Conservation (phyloP, 495 filamentous ascomycete genomes). For the Neurospora sp. region DNA sequence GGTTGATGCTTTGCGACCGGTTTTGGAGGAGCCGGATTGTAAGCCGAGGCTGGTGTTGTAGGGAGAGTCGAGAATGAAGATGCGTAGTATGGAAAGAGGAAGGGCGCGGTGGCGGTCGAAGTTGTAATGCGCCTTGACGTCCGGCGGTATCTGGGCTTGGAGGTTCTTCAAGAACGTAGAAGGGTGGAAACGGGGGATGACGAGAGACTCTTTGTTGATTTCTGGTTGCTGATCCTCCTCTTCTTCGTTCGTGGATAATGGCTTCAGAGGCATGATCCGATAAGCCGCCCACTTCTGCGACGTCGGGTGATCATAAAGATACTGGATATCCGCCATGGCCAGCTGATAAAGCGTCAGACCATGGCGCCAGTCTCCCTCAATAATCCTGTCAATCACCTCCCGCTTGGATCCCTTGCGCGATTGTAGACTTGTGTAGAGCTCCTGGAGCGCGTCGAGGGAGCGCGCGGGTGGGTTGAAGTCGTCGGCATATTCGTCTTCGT, state of each 20-base stretch:
- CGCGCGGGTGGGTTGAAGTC: conserved; percentile 52
- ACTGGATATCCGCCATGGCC: conserved; percentile 68
- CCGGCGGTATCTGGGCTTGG: conserved; percentile 57
- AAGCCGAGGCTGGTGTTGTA: conserved; percentile 50
- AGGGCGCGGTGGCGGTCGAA: conserved; percentile 52
- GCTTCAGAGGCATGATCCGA: conserved; percentile 37
- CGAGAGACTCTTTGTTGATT: conserved; percentile 33
- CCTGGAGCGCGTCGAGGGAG: conserved; percentile 50
- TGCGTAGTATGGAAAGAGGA: conserved; percentile 59
- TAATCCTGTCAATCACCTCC: conserved; percentile 65
- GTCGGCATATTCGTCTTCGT: conserved; percentile 36
- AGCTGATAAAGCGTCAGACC: conserved; percentile 69
- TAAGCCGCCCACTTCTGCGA: conserved; percentile 69
- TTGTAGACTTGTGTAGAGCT: conserved; percentile 47
- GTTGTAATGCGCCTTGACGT: conserved; percentile 74
- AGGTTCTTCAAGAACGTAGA: conserved; percentile 63
- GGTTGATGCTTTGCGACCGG: conserved; percentile 25
- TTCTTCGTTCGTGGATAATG: conserved; percentile 19
- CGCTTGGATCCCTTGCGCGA: conserved; percentile 55
- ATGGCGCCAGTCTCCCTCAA: conserved; percentile 73
- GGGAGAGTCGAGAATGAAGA: conserved; percentile 64
- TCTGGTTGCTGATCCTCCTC: conserved; percentile 13
- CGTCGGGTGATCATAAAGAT: conserved; percentile 66
- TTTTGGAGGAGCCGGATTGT: conserved; percentile 43
- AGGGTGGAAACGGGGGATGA: conserved; percentile 64